Conservation (phyloP, 306 rosid species). For the Begonia peltatifolia region DNA sequence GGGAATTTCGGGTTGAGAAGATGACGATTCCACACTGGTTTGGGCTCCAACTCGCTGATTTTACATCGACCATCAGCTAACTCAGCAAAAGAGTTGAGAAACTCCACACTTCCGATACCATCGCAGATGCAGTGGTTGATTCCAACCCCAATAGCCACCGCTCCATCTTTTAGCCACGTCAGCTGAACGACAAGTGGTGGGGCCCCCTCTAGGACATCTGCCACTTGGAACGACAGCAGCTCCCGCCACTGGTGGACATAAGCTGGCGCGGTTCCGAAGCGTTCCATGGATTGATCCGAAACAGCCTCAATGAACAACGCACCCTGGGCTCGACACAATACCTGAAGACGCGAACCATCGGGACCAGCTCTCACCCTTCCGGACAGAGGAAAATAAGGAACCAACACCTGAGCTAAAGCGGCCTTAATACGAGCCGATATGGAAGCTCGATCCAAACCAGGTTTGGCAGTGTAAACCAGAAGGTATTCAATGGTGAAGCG, state of each 20-base stretch:
- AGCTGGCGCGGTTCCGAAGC: slow-evolving; percentile 43
- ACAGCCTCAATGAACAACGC: slow-evolving; percentile 58
- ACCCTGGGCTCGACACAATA: slow-evolving; percentile 57
- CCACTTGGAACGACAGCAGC: slow-evolving; percentile 39
- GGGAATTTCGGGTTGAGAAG: slow-evolving; percentile 17
- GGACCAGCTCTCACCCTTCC: slow-evolving; percentile 40
- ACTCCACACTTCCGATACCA: slow-evolving; percentile 67
- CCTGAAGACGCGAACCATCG: slow-evolving; percentile 39
- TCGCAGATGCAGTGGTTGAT: slow-evolving; percentile 66
- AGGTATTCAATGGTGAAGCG: slow-evolving; percentile 85
- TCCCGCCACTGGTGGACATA: slow-evolving; percentile 46
- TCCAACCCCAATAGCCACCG: slow-evolving; percentile 55
- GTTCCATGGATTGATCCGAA: slow-evolving; percentile 21
- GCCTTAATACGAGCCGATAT: slow-evolving; percentile 24
- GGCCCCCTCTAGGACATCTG: slow-evolving; percentile 67
- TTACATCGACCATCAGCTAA: slow-evolving; percentile 24
- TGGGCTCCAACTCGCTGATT: slow-evolving; percentile 12
- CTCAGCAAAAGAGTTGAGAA: slow-evolving; percentile 46
- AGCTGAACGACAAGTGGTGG: slow-evolving; percentile 69
- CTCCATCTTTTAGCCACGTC: slow-evolving; percentile 71
- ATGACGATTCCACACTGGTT: slow-evolving; percentile 66
- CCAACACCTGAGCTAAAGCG: slow-evolving; percentile 48
- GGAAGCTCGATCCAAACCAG: slow-evolving; percentile 17
- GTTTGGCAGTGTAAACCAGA: slow-evolving; percentile 26
- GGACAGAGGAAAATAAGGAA: slow-evolving; percentile 55